Conservation (phyloP, 179 eudicot genomes). For the Kewa caespitosa region DNA sequence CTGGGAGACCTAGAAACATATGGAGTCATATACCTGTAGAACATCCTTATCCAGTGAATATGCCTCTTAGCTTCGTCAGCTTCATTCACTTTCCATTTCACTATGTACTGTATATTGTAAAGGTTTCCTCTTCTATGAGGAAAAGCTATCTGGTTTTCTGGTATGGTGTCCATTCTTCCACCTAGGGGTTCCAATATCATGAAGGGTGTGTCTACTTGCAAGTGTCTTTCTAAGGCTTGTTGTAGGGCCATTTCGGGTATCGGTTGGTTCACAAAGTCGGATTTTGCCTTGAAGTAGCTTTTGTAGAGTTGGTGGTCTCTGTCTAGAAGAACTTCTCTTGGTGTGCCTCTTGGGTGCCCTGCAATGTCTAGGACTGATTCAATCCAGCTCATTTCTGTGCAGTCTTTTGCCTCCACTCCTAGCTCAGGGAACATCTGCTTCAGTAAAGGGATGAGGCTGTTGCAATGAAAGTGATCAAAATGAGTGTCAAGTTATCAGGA, state of each 20-base stretch:
- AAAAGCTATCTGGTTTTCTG: slow-evolving; percentile 40
- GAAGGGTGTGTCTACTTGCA: slow-evolving; percentile 26
- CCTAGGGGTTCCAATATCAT: slow-evolving; percentile 47
- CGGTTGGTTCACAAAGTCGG: slow-evolving; percentile 31
- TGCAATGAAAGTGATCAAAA: not conserved
- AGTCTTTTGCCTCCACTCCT: slow-evolving; percentile 24
- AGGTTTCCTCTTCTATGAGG: slow-evolving; percentile 50
- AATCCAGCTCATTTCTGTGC: slow-evolving; percentile 36
- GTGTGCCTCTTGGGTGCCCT: slow-evolving; percentile 24
- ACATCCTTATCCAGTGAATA: slow-evolving; percentile 38
- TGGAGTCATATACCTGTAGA: slow-evolving; percentile 40
- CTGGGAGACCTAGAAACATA: slow-evolving; percentile 51
- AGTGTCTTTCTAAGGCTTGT: slow-evolving; percentile 21
- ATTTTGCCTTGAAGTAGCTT: slow-evolving; percentile 31
- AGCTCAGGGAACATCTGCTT: slow-evolving; percentile 29
- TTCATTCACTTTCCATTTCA: slow-evolving; percentile 33
- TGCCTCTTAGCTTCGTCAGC: slow-evolving; percentile 22
- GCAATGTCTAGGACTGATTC: slow-evolving; percentile 27
- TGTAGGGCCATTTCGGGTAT: slow-evolving; percentile 27
- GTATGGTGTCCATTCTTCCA: slow-evolving; percentile 47
- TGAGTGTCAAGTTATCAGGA: not conserved
- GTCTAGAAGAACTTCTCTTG: slow-evolving; percentile 25
- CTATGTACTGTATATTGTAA: slow-evolving; percentile 40
- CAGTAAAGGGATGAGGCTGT: slow-evolving; percentile 30
- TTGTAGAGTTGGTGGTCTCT: slow-evolving; percentile 23